Base-by-base conservation (phyloP, 805 yeast genomes). In the Priceomyces haplophilus region DNA sequence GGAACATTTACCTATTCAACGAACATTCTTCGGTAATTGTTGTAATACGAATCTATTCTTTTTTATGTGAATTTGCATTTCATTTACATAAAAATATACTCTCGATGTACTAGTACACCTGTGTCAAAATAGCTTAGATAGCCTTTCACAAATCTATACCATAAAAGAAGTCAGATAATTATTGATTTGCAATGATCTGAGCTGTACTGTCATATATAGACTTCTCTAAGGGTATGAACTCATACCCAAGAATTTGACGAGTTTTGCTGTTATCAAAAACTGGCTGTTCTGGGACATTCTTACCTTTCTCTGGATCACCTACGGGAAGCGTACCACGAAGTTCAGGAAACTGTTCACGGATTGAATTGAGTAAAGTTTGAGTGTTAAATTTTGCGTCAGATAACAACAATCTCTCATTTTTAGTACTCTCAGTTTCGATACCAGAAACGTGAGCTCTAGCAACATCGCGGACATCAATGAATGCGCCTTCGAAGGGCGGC, bases 401-500 rank as follows among this genome's bases (percentile, higher is more conserved):
- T 15, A 56, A 33, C 3, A 57, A 13, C 20, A 70, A 54, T 50
- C 76, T 64, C 39, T 70, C 50, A 11, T 65, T 67, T 20, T 52
- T 48, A 20, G 67, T 60, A 13, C 43, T 46, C 27, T 58, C 59
- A 42, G 59, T 62, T 50, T 70, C 73, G 41, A 77, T 60, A 1
- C 82, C 80, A 7, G 54, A 49, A 12, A 78, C 51, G 52, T 83
- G 87, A 12, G 82, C 80, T 42, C 54, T 55, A 3, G 87, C 85
- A 34, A 79, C 82, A 54, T 83, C 87, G 54, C 85, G 70, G 2
- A 82, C 85, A 55, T 82, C 85, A 30, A 75, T 67, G 38, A 54
- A 64, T 7, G 34, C 18, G n/a, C 49, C 58, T 6, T 36, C 15
- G n/a, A 12, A 12, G 3, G 11, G 10, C n/a, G 42, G 45, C 3